These are phyloP conservation scores for Agaricus bisporus DNA, from an alignment of 768 basidiomycete species.

Conservation along the genomic window DNA sequence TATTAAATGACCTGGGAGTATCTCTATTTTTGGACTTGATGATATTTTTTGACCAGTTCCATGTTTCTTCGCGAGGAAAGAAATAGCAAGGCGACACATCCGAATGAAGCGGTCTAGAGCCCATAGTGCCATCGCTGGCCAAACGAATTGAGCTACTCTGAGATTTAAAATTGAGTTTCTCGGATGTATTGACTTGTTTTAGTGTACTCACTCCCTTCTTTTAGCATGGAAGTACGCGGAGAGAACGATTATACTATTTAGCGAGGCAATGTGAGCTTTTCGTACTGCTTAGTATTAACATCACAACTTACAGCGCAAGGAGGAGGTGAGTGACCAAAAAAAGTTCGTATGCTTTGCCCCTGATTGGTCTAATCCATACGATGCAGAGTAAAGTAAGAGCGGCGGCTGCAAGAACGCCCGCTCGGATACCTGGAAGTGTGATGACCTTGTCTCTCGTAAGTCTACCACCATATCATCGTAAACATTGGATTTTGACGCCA, in stretches of 20 bases:
- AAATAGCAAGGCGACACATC: conserved; percentile 32
- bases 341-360: conserved; percentile 40
- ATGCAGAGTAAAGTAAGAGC: conserved; percentile 35
- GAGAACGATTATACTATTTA: conserved; percentile 29
- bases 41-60: conserved; percentile 14
- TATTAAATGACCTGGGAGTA: conserved; percentile 38
- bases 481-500: background rate
- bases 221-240: conserved; percentile 36
- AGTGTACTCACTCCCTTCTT: conserved; percentile 19
- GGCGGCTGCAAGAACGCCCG: conserved; percentile 29
- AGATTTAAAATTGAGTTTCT: too few species aligned
- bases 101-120: conserved; percentile 48
- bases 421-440: conserved; percentile 24
- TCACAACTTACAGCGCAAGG: conserved; percentile 26
- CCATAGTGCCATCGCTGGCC: conserved; percentile 50
- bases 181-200: too few species aligned
- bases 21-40: conserved; percentile 22
- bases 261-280: conserved; percentile 3
- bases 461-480: conserved; percentile 3
- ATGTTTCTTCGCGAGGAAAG: conserved; percentile 27
- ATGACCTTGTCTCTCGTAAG: conserved; percentile 16
- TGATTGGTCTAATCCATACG: conserved; percentile 43
- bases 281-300: background rate
- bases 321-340: conserved; percentile 47
- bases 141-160: conserved; percentile 23